Base-by-base conservation (phyloP, 495 filamentous ascomycete species). In the Penicillium waksmanii region DNA sequence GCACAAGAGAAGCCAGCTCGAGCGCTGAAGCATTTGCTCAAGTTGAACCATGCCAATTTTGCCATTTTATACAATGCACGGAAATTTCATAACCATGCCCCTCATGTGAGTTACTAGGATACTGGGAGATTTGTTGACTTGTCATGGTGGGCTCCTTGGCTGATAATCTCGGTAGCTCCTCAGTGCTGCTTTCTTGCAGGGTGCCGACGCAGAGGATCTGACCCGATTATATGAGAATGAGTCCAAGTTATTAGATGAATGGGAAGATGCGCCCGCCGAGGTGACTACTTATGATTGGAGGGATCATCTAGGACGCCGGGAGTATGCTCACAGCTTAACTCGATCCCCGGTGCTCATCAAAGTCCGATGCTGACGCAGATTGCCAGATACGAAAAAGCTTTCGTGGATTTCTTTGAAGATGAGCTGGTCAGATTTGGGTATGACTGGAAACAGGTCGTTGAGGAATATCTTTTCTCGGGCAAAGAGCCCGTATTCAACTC, bases 331-430 rank as follows among this genome's bases (percentile, higher is more conserved):
- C 2, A 35, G 15, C 49, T 52, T n/a, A 56, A 19, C 7, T 9
- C 42, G 13, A 7, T 18, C 10, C 17, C 33, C 49, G 67, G 11
- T 1, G 9, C 10, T 2, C 21, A 48, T 13, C 1, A 25, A 1
- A 31, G 27, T 31, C 6, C 8, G 3, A 15, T 48, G 21, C 46
- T 48, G 46, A 48, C 21, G 9, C 23, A n/a, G 5, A 7, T 15
- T 27, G 23, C 15, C 43, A 88, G 85, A 55, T 96, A 96, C 69
- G 90, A 99, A 68, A 81, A 96, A 31, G 93, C 94, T 4, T 97
- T 87, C 67, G 76, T 97, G 18, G 91, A 97, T 69, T 96, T 92
- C 65, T 97, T 95, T 66, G 93, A 97, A 68, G 93, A 97, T 70
- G 82, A 89, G 58, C 73, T 97, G 44, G 91, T 88, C 6, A 81